These are phyloP conservation scores for Candida pini DNA, from an alignment of 805 yeast species.

Conservation along the genomic window DNA sequence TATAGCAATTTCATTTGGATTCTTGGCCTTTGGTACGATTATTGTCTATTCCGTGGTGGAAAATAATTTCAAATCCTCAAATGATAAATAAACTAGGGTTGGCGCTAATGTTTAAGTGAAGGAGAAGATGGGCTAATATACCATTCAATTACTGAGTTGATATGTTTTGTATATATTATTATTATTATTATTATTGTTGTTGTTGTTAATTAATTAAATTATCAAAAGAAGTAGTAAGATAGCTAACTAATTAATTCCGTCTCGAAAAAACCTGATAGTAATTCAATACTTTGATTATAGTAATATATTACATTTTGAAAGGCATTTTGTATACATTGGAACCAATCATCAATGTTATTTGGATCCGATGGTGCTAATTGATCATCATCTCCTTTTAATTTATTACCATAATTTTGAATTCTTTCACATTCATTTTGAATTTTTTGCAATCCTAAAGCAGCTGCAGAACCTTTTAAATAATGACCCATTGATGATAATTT, in stretches of 20 bases:
- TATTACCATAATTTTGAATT: conserved; percentile 83
- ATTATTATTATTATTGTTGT: not conserved
- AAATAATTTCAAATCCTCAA: conserved; percentile 16
- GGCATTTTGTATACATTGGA: conserved; percentile 47
- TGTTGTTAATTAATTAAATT: not conserved
- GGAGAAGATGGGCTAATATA: not conserved
- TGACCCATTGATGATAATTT: conserved; percentile 78
- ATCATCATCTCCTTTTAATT: conserved; percentile 24
- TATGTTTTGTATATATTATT: not conserved
- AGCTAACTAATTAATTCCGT: no score
- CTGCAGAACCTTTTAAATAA: conserved; percentile 91
- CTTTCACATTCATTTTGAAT: conserved; percentile 87
- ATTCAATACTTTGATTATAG: conserved; percentile 43
- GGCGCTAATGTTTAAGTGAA: not conserved
- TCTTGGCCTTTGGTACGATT: conserved; percentile 64
- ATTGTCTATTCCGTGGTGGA: conserved; percentile 53
- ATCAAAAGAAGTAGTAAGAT: no score
- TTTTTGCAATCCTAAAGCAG: conserved; percentile 79
- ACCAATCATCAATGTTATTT: conserved; percentile 27
- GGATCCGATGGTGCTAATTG: conserved; percentile 27
- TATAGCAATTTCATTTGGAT: conserved; percentile 68
- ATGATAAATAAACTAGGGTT: conserved; percentile 2
- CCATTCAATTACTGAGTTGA: no score
- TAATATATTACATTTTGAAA: conserved; percentile 45
- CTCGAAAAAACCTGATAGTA: conserved; percentile 48